Base-by-base conservation (phyloP, 768 basidiomycete genomes). In the Boletus vermiculosoides region DNA sequence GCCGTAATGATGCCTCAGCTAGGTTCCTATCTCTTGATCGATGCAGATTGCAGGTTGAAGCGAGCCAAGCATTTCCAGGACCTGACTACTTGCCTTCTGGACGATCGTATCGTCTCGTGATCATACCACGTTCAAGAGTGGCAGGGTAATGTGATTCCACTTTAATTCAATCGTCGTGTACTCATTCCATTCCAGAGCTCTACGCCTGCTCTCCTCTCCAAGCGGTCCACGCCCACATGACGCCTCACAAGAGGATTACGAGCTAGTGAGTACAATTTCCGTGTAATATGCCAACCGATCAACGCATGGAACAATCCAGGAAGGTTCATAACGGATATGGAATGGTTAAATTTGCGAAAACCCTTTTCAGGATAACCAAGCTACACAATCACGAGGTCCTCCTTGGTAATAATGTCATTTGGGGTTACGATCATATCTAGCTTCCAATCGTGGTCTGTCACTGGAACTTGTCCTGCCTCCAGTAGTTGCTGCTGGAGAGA, bases 1-100 rank as follows among this genome's bases (percentile, higher is more conserved):
- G 87, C 83, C 11, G 69, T 88, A 44, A 80, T 92, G 80, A 74
- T 83, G 39, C 88, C 89, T 44, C 81, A 81, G 56, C 79, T 88
- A 61, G 83, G 89, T 86, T 65, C 55, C 54, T 65, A 45, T 60
- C 52, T 36, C 40, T 63, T 45, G 40, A 55, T 56, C 44, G 41
- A 50, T 55, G 13, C 6, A 37, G 40, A 48, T 37, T 47, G 54
- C 40, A 40, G 50, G 42, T 49, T 61, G 50, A 63, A 18, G 50
- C 39, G 23, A 54, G 30, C 42, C 30, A 42, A 47, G 7, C 6
- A 15, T 30, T 41, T 55, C 41, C 47, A 77, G 74, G 71, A 48
- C 61, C 65, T 22, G 56, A 70, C 30, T 76, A 81, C 63, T 70
- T 83, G 36, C 81, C 82, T 52, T 65, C 71, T 30, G 72, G 74